Conservation (phyloP, 208 protist genomes). For the Blechomonas ayalai region DNA sequence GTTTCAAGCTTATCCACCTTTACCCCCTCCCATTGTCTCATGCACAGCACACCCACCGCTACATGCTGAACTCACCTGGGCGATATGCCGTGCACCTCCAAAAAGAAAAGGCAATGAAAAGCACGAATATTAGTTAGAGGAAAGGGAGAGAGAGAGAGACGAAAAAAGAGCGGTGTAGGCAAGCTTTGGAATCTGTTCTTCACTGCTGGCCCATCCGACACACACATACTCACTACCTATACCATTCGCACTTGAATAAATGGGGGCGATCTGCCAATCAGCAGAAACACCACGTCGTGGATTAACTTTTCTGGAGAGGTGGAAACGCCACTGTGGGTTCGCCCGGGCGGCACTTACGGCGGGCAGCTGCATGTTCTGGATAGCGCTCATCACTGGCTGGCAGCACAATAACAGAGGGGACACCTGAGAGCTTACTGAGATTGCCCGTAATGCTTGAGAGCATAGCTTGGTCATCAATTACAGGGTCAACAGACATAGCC, state of each 20-base stretch:
- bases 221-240: too few species aligned
- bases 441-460: constrained; percentile 38
- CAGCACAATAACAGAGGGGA: constrained; percentile 43
- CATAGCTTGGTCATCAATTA: constrained; percentile 62
- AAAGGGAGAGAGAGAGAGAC: constrained; percentile 1
- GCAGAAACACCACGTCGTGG: background rate
- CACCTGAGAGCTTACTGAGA: constrained; percentile 58
- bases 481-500: constrained; percentile 49
- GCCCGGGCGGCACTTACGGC: constrained; percentile 66
- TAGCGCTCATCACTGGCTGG: constrained; percentile 39
- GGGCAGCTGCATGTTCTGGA: constrained; percentile 55
- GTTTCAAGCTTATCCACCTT: too few species aligned
- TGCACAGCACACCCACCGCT: too few species aligned
- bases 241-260: too few species aligned
- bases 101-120: constrained; percentile 2
- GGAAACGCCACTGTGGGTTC: constrained; percentile 65
- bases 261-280: too few species aligned
- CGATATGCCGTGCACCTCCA: too few species aligned
- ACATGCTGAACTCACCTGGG: too few species aligned
- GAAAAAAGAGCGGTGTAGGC: constrained; percentile 2
- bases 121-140: background rate
- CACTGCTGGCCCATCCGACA: too few species aligned
- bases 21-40: too few species aligned
- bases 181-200: background rate
- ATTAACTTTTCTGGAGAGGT: constrained; percentile 6